Conservation (phyloP, 352 stramenopile genomes). For the Pythium brachiatum region DNA sequence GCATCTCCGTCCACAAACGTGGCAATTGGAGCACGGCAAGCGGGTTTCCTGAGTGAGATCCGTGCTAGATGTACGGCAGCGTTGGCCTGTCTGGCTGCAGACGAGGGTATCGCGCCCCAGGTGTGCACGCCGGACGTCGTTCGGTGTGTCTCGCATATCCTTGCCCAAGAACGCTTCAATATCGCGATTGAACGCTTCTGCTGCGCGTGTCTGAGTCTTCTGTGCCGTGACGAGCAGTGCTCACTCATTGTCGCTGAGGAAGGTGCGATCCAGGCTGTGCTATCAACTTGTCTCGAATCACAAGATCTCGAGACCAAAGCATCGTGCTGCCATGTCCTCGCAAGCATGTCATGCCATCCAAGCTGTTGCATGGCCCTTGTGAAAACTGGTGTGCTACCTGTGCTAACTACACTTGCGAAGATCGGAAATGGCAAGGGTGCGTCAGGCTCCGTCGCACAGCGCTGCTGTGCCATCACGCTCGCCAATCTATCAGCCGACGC, state of each 20-base stretch:
- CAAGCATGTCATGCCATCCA: constrained; percentile 67
- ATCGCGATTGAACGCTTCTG: constrained; percentile 68
- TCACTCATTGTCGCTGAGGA: constrained; percentile 50
- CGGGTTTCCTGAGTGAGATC: constrained; percentile 39
- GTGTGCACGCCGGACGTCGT: constrained; percentile 58
- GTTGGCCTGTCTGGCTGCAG: constrained; percentile 56
- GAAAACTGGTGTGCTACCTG: constrained; percentile 43
- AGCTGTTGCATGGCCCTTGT: constrained; percentile 59
- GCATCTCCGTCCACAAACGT: neutral
- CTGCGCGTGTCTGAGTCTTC: constrained; percentile 64
- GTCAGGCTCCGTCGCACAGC: constrained; percentile 34
- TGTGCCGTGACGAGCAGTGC: constrained; percentile 69
- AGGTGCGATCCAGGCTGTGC: constrained; percentile 48
- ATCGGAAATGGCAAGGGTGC: constrained; percentile 37
- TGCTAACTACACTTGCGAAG: constrained; percentile 55
- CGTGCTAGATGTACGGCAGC: constrained; percentile 59
- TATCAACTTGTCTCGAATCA: constrained; percentile 59
- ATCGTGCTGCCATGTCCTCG: constrained; percentile 71
- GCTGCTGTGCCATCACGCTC: constrained; percentile 68
- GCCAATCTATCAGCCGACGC: constrained; percentile 60
- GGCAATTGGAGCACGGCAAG: constrained; percentile 9
- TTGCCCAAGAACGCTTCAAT: constrained; percentile 47
- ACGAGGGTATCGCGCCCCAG: constrained; percentile 31
- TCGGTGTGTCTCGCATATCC: constrained; percentile 47
- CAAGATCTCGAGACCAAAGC: constrained; percentile 65